These are phyloP conservation scores for Tolypocladium guangdongense DNA, from an alignment of 2,329 filamentous ascomycete genomes.

Conservation along the genomic window DNA sequence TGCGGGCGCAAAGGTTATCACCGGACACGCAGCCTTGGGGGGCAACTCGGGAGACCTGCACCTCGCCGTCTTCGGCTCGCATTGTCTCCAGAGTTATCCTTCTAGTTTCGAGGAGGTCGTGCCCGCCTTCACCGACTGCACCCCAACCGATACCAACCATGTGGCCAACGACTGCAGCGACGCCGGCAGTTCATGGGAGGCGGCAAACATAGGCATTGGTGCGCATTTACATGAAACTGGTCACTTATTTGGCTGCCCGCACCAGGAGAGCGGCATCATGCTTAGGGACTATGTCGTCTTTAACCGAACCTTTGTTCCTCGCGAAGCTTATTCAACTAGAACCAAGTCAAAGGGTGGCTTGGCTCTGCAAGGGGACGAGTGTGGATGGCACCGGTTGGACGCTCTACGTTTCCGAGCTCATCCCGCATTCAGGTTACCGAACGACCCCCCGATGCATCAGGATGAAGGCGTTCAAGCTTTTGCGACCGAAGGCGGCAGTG, in stretches of 20 bases:
- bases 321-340: conserved; percentile 77
- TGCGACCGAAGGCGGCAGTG: conserved; percentile 66
- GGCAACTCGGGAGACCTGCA: conserved; percentile 62
- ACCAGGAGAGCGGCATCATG: conserved; percentile 90
- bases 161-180: conserved; percentile 83
- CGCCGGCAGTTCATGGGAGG: conserved; percentile 85
- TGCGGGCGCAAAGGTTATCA: conserved; percentile 53
- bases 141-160: conserved; percentile 67
- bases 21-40: conserved; percentile 76
- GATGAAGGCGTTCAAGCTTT: conserved; percentile 80
- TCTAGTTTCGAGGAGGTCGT: conserved; percentile 81
- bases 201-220: conserved; percentile 88
- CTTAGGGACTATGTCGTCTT: conserved; percentile 74
- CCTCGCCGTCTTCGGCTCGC: conserved; percentile 84
- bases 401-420: conserved; percentile 81
- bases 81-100: conserved; percentile 85
- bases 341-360: conserved; percentile 74
- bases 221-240: conserved; percentile 87
- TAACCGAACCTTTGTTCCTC: conserved; percentile 70
- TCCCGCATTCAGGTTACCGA: conserved; percentile 77
- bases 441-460: conserved; percentile 50
- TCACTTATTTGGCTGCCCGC: conserved; percentile 80
- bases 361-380: conserved; percentile 70
- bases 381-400: conserved; percentile 84
- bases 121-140: conserved; percentile 82